Base-by-base conservation (phyloP, 2,329 filamentous ascomycete species). In the Penicillium sp. region DNA sequence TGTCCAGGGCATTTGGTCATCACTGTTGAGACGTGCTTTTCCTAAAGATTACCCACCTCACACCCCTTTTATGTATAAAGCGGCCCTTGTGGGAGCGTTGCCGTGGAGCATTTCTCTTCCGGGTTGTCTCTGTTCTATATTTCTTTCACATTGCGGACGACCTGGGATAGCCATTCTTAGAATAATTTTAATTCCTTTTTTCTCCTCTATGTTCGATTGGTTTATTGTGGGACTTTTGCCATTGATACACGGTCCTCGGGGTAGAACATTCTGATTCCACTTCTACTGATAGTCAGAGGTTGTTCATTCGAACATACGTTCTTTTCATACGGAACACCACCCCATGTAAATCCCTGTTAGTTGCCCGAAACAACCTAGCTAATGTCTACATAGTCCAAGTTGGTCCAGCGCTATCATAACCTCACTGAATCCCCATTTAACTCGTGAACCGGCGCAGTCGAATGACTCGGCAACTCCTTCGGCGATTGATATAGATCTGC, bases 151-250 rank as follows among this genome's bases (percentile, higher is more conserved):
- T 55, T 25, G 28, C 57, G 55, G 59, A 35, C 54, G 52, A 60
- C 58, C 63, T 58, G 55, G 42, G 62, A 62, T 60, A 61, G 62
- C 60, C 62, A 61, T 65, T 58, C 55, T 63, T 69, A 69, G 62
- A 68, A 60, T 68, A 70, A 69, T 70, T 67, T 68, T 70, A 70
- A 70, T 70, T 35, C n/a, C 55, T 13, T 61, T 62, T 62, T 55
- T 51, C 52, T 38, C 8, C 46, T 25, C 19, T 56, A 28, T 8
- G n/a, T 59, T 11, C 2, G 10, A 40, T 42, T 40, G 13, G 6
- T 53, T 42, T n/a, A 14, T 4, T 42, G 25, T 16, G 13, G 13
- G 35, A 6, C 13, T 37, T 37, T 37, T 13, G 13, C 14, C 1
- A 16, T 37, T 1, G 1, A 37, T 13, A 37, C 4, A 10, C 35